Conservation (phyloP, 2,329 filamentous ascomycete genomes). For the Claviceps paspali region DNA sequence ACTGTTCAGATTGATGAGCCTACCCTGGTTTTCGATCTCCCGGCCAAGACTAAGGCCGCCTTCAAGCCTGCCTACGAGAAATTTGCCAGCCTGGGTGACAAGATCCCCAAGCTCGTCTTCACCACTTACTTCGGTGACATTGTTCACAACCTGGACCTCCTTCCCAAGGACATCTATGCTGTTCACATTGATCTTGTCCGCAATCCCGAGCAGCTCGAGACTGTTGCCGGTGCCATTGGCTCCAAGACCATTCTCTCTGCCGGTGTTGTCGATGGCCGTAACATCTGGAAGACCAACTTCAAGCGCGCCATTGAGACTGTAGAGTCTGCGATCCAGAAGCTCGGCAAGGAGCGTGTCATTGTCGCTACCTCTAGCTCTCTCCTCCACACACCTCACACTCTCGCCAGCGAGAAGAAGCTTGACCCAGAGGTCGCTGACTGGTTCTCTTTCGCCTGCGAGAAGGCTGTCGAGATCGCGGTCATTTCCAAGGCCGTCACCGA, state of each 20-base stretch:
- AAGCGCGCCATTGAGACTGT: conserved; percentile 84
- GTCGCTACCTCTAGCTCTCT: conserved; percentile 95
- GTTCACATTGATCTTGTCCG: conserved; percentile 94
- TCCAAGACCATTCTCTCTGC: conserved; percentile 81
- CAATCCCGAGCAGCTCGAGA: conserved; percentile 92
- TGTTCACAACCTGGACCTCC: conserved; percentile 91
- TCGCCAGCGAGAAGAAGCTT: conserved; percentile 97
- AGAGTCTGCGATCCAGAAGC: conserved; percentile 80
- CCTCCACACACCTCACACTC: conserved; percentile 95
- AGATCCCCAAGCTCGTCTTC: conserved; percentile 75
- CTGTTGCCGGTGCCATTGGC: conserved; percentile 69
- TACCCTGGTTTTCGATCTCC: conserved; percentile 86
- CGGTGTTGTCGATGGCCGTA: conserved; percentile 95
- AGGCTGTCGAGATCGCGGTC: conserved; percentile 75
- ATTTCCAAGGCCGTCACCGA: conserved; percentile 96
- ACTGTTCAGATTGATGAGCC: conserved; percentile 98
- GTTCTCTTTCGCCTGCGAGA: conserved; percentile 97
- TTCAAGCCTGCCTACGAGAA: conserved; percentile 98
- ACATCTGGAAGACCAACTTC: conserved; percentile 99
- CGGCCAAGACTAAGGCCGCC: conserved; percentile 78
- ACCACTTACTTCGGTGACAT: conserved; percentile 99
- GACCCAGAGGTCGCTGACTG: conserved; percentile 86
- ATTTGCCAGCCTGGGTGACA: conserved; percentile 58
- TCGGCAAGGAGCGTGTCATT: conserved; percentile 94
- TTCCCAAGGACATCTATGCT: conserved; percentile 66